Conservation (phyloP, 352 stramenopile species). For the Pythium phragmiticola region DNA sequence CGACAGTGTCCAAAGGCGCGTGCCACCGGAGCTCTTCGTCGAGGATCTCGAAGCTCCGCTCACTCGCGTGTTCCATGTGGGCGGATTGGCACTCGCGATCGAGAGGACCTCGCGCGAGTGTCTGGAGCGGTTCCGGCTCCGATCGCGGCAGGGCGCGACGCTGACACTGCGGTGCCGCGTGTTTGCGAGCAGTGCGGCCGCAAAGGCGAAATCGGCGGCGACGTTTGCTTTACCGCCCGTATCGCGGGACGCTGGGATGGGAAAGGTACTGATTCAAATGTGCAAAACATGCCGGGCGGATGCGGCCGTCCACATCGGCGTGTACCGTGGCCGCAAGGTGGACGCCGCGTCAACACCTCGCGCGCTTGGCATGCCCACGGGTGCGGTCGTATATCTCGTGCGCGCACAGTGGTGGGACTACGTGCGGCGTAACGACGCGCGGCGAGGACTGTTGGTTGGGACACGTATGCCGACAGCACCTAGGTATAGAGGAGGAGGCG, state of each 20-base stretch:
- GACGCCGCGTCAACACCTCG: slow-evolving; percentile 35
- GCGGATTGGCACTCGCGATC: slow-evolving; percentile 9
- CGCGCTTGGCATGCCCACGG: slow-evolving; percentile 37
- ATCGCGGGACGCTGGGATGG: slow-evolving; percentile 33
- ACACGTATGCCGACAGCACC: not conserved
- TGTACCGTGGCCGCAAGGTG: slow-evolving; percentile 51
- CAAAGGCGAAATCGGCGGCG: slow-evolving; percentile 6
- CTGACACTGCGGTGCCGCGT: slow-evolving; percentile 45
- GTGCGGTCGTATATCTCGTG: slow-evolving; percentile 50
- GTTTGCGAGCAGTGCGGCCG: slow-evolving; percentile 22
- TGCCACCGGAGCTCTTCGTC: slow-evolving; percentile 36
- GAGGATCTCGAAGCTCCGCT: slow-evolving; percentile 20
- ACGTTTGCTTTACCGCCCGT: slow-evolving; percentile 34
- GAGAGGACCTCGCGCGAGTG: slow-evolving; percentile 7
- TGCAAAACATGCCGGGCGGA: slow-evolving; percentile 40
- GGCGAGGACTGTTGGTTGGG: slow-evolving; percentile 34
- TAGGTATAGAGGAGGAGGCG: not conserved
- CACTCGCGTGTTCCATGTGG: slow-evolving; percentile 18
- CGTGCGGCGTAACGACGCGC: slow-evolving; percentile 49
- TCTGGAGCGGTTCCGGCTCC: slow-evolving; percentile 34
- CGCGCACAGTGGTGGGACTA: slow-evolving; percentile 54
- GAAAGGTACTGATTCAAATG: slow-evolving; percentile 38
- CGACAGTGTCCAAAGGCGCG: slow-evolving; percentile 30
- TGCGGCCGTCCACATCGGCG: slow-evolving; percentile 22
- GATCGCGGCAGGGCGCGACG: slow-evolving; percentile 38